Evolutionary conservation across 495 filamentous ascomycete species (phyloP), one percentile per base, ranked within the genome.

Genomic region (Coniosporium apollinis): DNA sequence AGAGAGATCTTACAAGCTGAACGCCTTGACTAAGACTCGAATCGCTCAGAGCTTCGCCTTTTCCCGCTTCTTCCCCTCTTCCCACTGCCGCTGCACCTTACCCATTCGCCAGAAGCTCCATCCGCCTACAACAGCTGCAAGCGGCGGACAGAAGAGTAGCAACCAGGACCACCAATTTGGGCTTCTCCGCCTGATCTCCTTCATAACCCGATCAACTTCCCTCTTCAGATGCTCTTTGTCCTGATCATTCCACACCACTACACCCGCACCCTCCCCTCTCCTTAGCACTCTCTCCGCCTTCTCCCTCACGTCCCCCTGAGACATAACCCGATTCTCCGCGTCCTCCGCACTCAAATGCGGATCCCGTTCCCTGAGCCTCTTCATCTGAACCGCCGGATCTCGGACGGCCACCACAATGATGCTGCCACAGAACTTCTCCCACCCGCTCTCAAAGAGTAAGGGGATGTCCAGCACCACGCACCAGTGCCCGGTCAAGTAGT

Each of bases 401-500:
- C 52, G 56, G 8, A 94, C 82, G 0, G 74, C 81, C 0, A 97
- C 85, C 7, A 97, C 84, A 33, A 94, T 51, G 0, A 94, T 79
- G 3, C 69, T 70, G 0, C 82, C 80, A 46, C 82, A 92, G 30
- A 86, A 65, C 17, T 69, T 43, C 47, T 97, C 89, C 62, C 92
- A 72, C 2, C 72, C 70, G 40, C 66, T 68, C 61, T 97, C 89
- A 49, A 91, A 94, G 13, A 97, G 68, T 26, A 97, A 59, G 29
- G 89, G 89, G 1, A 97, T 72, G 50, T 97, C 89, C 7, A 97
- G 58, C n/a, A 96, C 77, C 8, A 91, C 82, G 0, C 82, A 85
- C 80, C 86, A 80, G 37, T 71, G 42, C 1, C 87, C 86, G 2
- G 49, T 56, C 2, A 86, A 21, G 40, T 87, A 93, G 43, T 71